Percentiles rank a stretch among this genome's conserved stretches.
These are phyloP conservation scores for Thermomyces lanuginosus DNA, from an alignment of 2,329 filamentous ascomycete genomes.

Conservation along the genomic window DNA sequence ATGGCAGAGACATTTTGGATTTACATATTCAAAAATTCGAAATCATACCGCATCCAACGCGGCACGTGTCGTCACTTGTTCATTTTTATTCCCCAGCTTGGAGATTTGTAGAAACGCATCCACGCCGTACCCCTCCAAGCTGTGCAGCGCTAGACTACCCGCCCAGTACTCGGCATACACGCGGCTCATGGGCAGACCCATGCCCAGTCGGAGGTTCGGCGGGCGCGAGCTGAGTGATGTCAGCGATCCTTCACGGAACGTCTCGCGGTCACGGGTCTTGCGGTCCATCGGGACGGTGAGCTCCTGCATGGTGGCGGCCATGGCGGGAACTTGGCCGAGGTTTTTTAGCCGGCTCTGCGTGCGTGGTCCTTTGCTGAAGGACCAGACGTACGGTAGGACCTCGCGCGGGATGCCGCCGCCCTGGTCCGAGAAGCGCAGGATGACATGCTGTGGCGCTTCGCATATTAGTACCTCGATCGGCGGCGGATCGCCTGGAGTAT, in stretches of 20 bases:
- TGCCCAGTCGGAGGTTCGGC: conserved; percentile 73
- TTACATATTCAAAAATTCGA: too few species aligned
- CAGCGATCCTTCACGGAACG: conserved; percentile 48
- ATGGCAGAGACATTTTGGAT: too few species aligned
- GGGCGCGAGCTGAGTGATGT: conserved; percentile 65
- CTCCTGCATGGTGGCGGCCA: conserved; percentile 89
- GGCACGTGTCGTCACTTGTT: conserved; percentile 66
- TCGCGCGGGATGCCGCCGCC: conserved; percentile 81
- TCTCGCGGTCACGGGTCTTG: conserved; percentile 16
- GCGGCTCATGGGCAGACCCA: conserved; percentile 82
- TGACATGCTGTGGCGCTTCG: conserved; percentile 85
- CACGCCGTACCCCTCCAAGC: conserved; percentile 84
- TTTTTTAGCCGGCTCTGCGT: conserved; percentile 66
- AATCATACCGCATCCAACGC: conserved; percentile 62
- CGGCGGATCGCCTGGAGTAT: conserved; percentile 38
- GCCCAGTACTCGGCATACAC: conserved; percentile 99
- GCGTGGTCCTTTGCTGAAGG: conserved; percentile 83
- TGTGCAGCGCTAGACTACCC: conserved; percentile 77
- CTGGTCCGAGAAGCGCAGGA: conserved; percentile 88
- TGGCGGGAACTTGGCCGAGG: conserved; percentile 67
- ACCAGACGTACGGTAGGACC: conserved; percentile 82
- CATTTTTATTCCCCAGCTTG: conserved; percentile 93
- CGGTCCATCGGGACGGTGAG: conserved; percentile 36
- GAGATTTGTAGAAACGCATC: conserved; percentile 94
- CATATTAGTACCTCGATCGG: conserved; percentile 91